Evolutionary conservation across 1,284 basidiomycete species (phyloP).

Genomic region (Moesziomyces antarcticus): DNA sequence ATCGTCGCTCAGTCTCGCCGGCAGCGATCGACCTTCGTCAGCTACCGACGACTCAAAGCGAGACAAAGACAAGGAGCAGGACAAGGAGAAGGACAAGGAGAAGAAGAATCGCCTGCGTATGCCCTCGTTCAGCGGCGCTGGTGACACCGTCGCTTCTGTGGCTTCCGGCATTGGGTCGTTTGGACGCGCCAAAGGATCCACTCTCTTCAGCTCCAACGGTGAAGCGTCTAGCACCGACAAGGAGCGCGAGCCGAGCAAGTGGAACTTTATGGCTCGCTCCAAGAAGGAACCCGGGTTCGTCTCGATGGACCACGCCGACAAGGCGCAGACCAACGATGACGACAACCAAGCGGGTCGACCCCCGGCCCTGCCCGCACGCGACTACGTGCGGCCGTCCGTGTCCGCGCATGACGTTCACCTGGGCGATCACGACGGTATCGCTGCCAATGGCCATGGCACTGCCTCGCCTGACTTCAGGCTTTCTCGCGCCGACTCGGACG

Average conservation of each 20-base stretch:
- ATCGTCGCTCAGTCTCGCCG: constrained; percentile 29
- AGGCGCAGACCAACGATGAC: not conserved
- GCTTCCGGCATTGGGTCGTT: constrained; percentile 35
- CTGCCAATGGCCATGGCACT: not conserved
- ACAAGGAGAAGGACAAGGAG: constrained; percentile 15
- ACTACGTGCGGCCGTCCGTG: constrained; percentile 15
- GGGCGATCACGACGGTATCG: constrained; percentile 10
- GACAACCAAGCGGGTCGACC: constrained; percentile 3
- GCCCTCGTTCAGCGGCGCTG: constrained; percentile 36
- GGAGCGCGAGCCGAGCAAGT: constrained; percentile 31
- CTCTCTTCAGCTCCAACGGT: constrained; percentile 7
- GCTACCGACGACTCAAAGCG: constrained; percentile 16
- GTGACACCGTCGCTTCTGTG: constrained; percentile 33
- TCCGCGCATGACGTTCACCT: constrained; percentile 25
- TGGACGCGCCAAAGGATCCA: constrained; percentile 12
- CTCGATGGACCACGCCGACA: constrained; percentile 29
- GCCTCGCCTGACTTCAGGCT: constrained; percentile 12
- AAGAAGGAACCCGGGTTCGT: constrained; percentile 40
- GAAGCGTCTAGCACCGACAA: constrained; percentile 27
- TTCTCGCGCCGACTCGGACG: constrained; percentile 10
- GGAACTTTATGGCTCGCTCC: constrained; percentile 28
- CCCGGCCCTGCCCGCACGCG: constrained; percentile 15
- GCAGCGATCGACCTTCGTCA: constrained; percentile 6
- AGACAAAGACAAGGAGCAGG: not conserved
- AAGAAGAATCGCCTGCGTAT: constrained; percentile 35